Conservation (phyloP, 2,329 filamentous ascomycete species). For the Diplodia seriata region DNA sequence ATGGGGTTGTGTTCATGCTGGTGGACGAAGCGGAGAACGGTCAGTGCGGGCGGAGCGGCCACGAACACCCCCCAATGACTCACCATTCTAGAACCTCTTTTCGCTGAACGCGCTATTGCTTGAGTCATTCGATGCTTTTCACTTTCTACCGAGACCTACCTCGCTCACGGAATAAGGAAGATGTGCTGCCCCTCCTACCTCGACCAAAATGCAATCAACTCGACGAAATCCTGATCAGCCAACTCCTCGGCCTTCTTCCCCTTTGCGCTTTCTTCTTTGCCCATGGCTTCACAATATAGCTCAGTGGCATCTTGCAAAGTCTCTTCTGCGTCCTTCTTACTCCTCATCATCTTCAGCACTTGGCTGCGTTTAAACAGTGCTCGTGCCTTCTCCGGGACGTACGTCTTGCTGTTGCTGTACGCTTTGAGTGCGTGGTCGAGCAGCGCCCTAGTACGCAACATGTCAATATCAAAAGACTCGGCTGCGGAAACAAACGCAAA, state of each 20-base stretch:
- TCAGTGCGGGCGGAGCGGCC: constrained; percentile 2
- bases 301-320: not conserved
- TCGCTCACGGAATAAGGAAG: not conserved
- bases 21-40: constrained; percentile 5
- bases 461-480: too few species aligned
- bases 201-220: constrained; percentile 1
- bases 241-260: not conserved
- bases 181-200: not conserved
- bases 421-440: not conserved
- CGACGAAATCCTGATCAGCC: not conserved
- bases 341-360: constrained; percentile 1
- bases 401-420: constrained; percentile 8
- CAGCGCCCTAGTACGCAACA: not conserved
- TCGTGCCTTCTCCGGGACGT: constrained; percentile 26
- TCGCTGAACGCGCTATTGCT: not conserved
- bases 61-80: not conserved
- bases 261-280: not conserved
- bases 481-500: too few species aligned
- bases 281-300: not conserved
- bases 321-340: not conserved
- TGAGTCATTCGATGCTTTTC: not conserved
- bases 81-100: not conserved
- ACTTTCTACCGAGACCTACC: not conserved
- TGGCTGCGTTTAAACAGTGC: constrained; percentile 21
- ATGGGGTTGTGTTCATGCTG: not conserved